Evolutionary conservation across 208 protist species (phyloP).

Genomic region (Leishmania tropica): DNA sequence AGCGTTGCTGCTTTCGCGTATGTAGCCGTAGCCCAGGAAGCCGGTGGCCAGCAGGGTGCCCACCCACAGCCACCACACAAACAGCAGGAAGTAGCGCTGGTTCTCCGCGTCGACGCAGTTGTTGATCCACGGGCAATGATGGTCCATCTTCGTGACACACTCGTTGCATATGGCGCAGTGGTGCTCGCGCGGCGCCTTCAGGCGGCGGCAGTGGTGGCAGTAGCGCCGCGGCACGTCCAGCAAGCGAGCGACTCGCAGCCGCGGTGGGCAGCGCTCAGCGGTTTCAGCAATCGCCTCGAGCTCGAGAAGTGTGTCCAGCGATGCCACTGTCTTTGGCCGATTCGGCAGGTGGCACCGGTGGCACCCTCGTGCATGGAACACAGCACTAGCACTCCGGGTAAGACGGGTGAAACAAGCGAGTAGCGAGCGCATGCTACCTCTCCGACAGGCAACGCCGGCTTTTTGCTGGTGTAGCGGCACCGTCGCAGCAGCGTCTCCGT

Average conservation of each 20-base stretch:
- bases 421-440: neutral
- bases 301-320: constrained; percentile 31
- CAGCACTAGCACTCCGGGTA: too few species aligned
- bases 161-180: constrained; percentile 81
- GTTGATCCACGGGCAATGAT: constrained; percentile 93
- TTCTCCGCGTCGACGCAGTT: constrained; percentile 89
- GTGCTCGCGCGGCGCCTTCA: constrained; percentile 87
- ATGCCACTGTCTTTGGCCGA: neutral
- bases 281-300: constrained; percentile 35
- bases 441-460: neutral
- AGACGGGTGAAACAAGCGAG: neutral
- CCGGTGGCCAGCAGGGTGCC: constrained; percentile 30
- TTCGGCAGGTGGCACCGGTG: neutral
- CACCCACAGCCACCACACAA: constrained; percentile 62
- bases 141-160: constrained; percentile 88
- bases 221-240: constrained; percentile 68
- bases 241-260: constrained; percentile 40
- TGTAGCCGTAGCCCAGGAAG: constrained; percentile 40
- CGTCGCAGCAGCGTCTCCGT: neutral
- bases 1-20: constrained; percentile 32
- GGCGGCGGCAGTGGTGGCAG: constrained; percentile 64
- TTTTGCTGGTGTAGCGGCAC: neutral
- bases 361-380: neutral
- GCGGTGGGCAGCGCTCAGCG: constrained; percentile 33
- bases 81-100: constrained; percentile 80